phyloP scores from a whole-genome alignment of 2,329 filamentous ascomycete genomes.

The Rutstroemia sp. region DNA sequence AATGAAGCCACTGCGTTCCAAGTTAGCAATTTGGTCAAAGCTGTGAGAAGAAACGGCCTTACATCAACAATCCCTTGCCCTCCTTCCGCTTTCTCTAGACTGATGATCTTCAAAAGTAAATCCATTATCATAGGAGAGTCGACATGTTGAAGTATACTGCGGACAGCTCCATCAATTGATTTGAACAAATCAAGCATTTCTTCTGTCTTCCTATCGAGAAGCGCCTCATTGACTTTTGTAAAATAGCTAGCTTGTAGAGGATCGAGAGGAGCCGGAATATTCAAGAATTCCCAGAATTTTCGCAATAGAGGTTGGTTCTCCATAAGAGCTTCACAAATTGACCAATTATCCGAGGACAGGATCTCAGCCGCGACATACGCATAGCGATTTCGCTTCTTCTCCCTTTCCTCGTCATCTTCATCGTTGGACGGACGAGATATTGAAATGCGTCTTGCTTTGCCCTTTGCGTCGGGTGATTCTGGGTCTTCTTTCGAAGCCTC shows the following conservation, averaged over 20 bases:
- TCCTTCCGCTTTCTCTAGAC: slow-evolving; percentile 83
- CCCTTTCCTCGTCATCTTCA: slow-evolving; percentile 63
- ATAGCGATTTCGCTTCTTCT: slow-evolving; percentile 89
- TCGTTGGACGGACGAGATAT: slow-evolving; percentile 40
- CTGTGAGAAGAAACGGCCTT: slow-evolving; percentile 31
- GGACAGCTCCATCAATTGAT: slow-evolving; percentile 70
- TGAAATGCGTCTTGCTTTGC: slow-evolving; percentile 43
- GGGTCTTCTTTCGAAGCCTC: slow-evolving; percentile 45
- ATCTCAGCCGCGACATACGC: slow-evolving; percentile 91
- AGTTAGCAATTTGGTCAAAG: neutral
- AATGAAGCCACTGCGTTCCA: slow-evolving; percentile 74
- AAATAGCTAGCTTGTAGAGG: slow-evolving; percentile 95
- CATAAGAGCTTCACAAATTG: slow-evolving; percentile 86
- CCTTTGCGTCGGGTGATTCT: slow-evolving; percentile 43
- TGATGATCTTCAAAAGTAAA: slow-evolving; percentile 91
- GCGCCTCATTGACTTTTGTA: slow-evolving; percentile 96
- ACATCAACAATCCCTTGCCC: slow-evolving; percentile 92
- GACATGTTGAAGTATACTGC: slow-evolving; percentile 83
- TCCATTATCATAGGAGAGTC: slow-evolving; percentile 99
- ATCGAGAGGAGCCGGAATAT: slow-evolving; percentile 76
- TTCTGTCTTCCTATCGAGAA: slow-evolving; percentile 95
- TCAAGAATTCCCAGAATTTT: slow-evolving; percentile 87
- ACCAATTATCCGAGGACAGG: slow-evolving; percentile 92
- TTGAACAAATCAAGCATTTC: slow-evolving; percentile 93
- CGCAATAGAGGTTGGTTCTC: slow-evolving; percentile 72